phyloP scores from a whole-genome alignment of 2,329 filamentous ascomycete species.

The Microsporum audouinii region DNA sequence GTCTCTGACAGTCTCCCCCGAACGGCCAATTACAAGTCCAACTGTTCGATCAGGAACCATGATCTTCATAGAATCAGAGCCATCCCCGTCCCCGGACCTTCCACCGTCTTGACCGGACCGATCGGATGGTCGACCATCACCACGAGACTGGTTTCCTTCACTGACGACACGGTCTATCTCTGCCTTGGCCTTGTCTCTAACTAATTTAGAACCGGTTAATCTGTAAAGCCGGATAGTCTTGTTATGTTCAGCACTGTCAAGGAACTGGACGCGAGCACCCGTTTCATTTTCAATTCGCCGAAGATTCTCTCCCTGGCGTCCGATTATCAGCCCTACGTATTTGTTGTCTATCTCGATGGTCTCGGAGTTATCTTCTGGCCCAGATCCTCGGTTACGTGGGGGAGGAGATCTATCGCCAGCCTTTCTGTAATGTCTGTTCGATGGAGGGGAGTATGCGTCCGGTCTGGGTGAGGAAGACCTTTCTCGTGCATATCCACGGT shows the following conservation, averaged over 20 bases:
- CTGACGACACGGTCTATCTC: slow-evolving; percentile 83
- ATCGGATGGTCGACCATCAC: slow-evolving; percentile 11
- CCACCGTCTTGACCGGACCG: not conserved
- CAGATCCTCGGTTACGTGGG: slow-evolving; percentile 29
- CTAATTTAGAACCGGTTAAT: slow-evolving; percentile 61
- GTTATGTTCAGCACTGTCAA: slow-evolving; percentile 60
- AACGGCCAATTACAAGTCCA: slow-evolving; percentile 84
- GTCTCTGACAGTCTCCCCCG: slow-evolving; percentile 84
- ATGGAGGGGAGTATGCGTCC: slow-evolving; percentile 52
- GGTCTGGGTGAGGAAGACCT: slow-evolving; percentile 60
- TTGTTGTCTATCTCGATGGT: slow-evolving; percentile 77
- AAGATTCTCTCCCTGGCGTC: slow-evolving; percentile 78
- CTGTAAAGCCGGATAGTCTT: slow-evolving; percentile 72
- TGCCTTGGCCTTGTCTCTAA: slow-evolving; percentile 64
- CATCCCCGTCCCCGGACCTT: slow-evolving; percentile 33
- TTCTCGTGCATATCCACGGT: slow-evolving; percentile 49
- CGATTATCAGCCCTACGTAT: slow-evolving; percentile 81
- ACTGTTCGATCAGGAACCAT: slow-evolving; percentile 93
- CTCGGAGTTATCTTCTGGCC: slow-evolving; percentile 59
- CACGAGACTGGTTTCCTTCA: slow-evolving; percentile 55
- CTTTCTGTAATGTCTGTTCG: slow-evolving; percentile 38
- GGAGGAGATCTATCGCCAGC: slow-evolving; percentile 49
- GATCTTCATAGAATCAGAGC: slow-evolving; percentile 80
- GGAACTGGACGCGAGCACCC: slow-evolving; percentile 74
- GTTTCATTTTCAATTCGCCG: slow-evolving; percentile 74